Evolutionary conservation across 2,329 filamentous ascomycete species (phyloP).

Genomic region (Venturia nashicola): DNA sequence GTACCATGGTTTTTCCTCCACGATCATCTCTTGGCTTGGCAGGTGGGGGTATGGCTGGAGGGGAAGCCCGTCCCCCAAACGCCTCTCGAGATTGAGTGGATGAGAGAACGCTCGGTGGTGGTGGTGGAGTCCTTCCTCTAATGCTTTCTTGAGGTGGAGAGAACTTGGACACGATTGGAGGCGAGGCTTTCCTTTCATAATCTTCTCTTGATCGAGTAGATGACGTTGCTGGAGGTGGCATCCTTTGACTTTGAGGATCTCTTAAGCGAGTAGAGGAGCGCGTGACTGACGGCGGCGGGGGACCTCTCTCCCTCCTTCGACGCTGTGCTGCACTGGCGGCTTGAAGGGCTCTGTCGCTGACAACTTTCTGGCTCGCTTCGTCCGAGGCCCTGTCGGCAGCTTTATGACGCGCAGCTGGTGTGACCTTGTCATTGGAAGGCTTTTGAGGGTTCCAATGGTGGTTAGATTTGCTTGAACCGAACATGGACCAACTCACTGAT

Average conservation of each 20-base stretch:
- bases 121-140: background rate
- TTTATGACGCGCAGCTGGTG: background rate
- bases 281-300: background rate
- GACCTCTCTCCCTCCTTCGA: background rate
- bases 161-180: background rate
- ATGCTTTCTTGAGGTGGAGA: background rate
- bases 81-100: too few relatives aligned
- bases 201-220: background rate
- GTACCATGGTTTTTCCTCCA: background rate
- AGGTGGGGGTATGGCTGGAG: background rate
- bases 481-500: background rate
- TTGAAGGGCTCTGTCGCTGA: background rate
- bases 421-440: background rate
- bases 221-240: background rate
- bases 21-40: background rate
- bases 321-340: background rate
- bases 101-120: background rate
- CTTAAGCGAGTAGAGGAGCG: background rate
- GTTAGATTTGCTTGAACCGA: background rate
- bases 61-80: background rate
- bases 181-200: background rate
- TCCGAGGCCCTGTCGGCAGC: background rate
- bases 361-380: too few relatives aligned
- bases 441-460: background rate
- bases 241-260: background rate